A percentile compares a stretch with the other conserved stretches of the same genome.
These are phyloP conservation scores for Huntiella decipiens DNA, from an alignment of 2,329 filamentous ascomycete species.

Conservation along the genomic window DNA sequence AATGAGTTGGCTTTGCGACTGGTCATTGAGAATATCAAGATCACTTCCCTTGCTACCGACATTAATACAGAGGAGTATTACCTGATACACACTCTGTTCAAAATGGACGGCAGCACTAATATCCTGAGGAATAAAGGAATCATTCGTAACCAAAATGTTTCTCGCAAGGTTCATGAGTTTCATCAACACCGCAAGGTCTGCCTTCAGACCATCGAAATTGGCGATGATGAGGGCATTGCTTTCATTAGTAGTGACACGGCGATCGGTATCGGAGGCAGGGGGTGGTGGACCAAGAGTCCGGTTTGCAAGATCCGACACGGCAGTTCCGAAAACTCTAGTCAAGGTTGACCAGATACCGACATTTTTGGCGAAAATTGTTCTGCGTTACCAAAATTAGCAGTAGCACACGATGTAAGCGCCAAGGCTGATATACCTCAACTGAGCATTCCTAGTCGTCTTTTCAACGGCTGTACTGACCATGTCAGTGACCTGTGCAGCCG, in stretches of 20 bases:
- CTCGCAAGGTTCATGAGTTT: conserved; percentile 48
- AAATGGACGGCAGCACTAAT: conserved; percentile 45
- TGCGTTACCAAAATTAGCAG: conserved; percentile 15
- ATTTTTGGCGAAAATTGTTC: conserved; percentile 41
- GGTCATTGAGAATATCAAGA: conserved; percentile 40
- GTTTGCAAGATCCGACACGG: conserved; percentile 39
- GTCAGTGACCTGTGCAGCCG: conserved; percentile 32
- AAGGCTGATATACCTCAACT: conserved; percentile 30
- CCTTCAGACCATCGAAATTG: conserved; percentile 40
- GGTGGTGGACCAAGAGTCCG: conserved; percentile 38
- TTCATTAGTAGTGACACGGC: conserved; percentile 39
- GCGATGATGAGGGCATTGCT: conserved; percentile 43
- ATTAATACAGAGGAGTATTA: conserved; percentile 46
- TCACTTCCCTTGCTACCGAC: conserved; percentile 50
- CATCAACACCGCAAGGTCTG: conserved; percentile 43
- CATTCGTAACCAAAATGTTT: conserved; percentile 44
- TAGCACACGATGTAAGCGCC: neutral
- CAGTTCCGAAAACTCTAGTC: conserved; percentile 39
- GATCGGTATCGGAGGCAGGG: conserved; percentile 33
- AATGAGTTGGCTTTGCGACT: conserved; percentile 34
- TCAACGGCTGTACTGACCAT: conserved; percentile 43
- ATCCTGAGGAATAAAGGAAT: conserved; percentile 46
- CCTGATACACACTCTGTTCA: conserved; percentile 46
- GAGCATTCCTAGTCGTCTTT: conserved; percentile 41
- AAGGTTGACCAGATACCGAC: conserved; percentile 48